A percentile compares a stretch with the other conserved stretches of the same genome.
Evolutionary conservation across 2,329 filamentous ascomycete genomes (phyloP).

Genomic region (Sordariomycetes sp.): DNA sequence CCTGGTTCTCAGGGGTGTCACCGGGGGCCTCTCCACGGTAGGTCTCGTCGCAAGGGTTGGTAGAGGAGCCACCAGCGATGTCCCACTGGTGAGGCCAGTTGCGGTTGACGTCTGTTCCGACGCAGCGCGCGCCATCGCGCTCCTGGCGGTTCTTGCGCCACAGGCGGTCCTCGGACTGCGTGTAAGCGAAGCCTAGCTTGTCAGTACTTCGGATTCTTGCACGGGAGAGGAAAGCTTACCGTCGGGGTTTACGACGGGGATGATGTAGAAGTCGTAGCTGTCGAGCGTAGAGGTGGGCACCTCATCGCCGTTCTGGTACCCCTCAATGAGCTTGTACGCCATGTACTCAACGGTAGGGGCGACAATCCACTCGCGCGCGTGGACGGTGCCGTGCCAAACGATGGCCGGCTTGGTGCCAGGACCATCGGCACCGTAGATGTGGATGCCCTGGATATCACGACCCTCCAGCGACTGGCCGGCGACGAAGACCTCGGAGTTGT

Average conservation of each 20-base stretch:
- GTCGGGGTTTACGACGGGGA: slow-evolving; percentile 54
- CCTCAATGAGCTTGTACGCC: slow-evolving; percentile 35
- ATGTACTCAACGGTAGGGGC: slow-evolving; percentile 42
- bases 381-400: slow-evolving; percentile 48
- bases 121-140: slow-evolving; percentile 27
- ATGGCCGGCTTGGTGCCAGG: slow-evolving; percentile 39
- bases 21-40: slow-evolving; percentile 33
- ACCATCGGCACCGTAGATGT: slow-evolving; percentile 39
- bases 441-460: slow-evolving; percentile 51
- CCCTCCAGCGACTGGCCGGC: slow-evolving; percentile 37
- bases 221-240: slow-evolving; percentile 21
- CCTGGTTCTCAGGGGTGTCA: slow-evolving; percentile 42
- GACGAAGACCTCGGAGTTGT: slow-evolving; percentile 37
- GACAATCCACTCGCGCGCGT: slow-evolving; percentile 52
- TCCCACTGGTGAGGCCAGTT: slow-evolving; percentile 51
- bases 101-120: slow-evolving; percentile 49
- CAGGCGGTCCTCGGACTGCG: slow-evolving; percentile 44
- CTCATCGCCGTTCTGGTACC: slow-evolving; percentile 28
- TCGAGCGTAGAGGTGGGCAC: slow-evolving; percentile 39
- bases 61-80: slow-evolving; percentile 37
- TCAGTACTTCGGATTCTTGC: too few species aligned
- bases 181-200: slow-evolving; percentile 44
- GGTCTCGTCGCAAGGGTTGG: slow-evolving; percentile 39
- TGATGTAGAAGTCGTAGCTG: slow-evolving; percentile 57
- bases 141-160: slow-evolving; percentile 53